Conservation (phyloP, 2,329 filamentous ascomycete genomes). For the Diaporthe amygdali region DNA sequence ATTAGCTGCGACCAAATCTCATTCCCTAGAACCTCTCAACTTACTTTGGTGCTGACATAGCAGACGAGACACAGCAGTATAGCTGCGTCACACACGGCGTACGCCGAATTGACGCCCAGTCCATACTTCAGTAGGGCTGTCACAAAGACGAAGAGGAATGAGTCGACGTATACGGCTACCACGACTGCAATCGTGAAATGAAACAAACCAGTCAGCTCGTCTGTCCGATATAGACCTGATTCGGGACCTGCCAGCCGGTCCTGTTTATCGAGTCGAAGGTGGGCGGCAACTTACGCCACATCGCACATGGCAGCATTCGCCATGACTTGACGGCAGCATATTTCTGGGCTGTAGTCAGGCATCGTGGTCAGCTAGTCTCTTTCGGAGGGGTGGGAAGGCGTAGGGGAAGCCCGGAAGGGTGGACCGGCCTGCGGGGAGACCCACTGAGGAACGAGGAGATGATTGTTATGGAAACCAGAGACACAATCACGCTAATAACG, state of each 20-base stretch:
- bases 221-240: neutral
- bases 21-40: conserved; percentile 20
- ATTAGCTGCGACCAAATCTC: neutral
- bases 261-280: neutral
- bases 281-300: conserved; percentile 44
- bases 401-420: neutral
- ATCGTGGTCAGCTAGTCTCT: neutral
- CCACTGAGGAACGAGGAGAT: conserved; percentile 27
- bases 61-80: conserved; percentile 66
- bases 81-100: conserved; percentile 57
- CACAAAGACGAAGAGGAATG: conserved; percentile 63
- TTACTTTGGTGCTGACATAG: conserved; percentile 68
- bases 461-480: conserved; percentile 26
- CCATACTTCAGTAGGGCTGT: conserved; percentile 62
- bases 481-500: conserved; percentile 16
- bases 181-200: conserved; percentile 51
- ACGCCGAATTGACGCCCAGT: conserved; percentile 58
- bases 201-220: neutral
- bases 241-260: neutral
- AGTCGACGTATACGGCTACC: conserved; percentile 64
- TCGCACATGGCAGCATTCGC: conserved; percentile 46
- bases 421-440: neutral
- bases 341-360: conserved; percentile 40
- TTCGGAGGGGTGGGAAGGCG: neutral
- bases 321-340: conserved; percentile 43